phyloP scores from a whole-genome alignment of 148 eudicot genomes.

The Amaranthus cruentus region DNA sequence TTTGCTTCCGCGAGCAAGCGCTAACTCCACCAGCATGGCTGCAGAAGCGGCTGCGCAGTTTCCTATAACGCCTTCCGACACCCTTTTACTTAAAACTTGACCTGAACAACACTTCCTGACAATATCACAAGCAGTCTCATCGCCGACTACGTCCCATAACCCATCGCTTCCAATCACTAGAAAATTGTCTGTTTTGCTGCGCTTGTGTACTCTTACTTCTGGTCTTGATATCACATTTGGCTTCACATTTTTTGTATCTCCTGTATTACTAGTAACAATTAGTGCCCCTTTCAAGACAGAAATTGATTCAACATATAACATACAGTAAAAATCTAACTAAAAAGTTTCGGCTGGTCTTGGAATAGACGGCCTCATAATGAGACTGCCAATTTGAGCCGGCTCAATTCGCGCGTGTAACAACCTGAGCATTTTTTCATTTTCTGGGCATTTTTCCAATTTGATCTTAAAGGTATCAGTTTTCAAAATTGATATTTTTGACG shows the following conservation, averaged over 20 bases:
- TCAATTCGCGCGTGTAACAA: too few species aligned
- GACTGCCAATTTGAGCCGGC: too few species aligned
- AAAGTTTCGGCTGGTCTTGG: too few species aligned
- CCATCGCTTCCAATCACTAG: constrained; percentile 49
- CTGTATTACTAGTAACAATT: constrained; percentile 10
- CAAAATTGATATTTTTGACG: too few species aligned
- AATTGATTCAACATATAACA: too few species aligned
- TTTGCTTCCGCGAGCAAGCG: constrained; percentile 40
- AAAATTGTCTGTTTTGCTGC: constrained; percentile 33
- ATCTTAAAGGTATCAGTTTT: too few species aligned
- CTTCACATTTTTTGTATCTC: constrained; percentile 30
- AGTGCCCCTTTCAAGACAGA: neutral
- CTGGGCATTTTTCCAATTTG: too few species aligned
- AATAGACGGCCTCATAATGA: too few species aligned
- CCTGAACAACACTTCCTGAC: constrained; percentile 35
- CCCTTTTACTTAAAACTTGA: constrained; percentile 19
- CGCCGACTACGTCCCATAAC: constrained; percentile 49
- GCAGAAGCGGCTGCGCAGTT: constrained; percentile 33
- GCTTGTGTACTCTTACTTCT: constrained; percentile 33
- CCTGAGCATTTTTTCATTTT: too few species aligned
- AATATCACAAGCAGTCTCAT: constrained; percentile 36
- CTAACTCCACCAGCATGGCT: constrained; percentile 37
- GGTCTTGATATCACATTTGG: constrained; percentile 38
- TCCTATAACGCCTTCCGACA: constrained; percentile 5
- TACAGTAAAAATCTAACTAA: too few species aligned